These are phyloP conservation scores for Jatropha podagrica DNA, from an alignment of 441 rosid species.

Conservation along the genomic window DNA sequence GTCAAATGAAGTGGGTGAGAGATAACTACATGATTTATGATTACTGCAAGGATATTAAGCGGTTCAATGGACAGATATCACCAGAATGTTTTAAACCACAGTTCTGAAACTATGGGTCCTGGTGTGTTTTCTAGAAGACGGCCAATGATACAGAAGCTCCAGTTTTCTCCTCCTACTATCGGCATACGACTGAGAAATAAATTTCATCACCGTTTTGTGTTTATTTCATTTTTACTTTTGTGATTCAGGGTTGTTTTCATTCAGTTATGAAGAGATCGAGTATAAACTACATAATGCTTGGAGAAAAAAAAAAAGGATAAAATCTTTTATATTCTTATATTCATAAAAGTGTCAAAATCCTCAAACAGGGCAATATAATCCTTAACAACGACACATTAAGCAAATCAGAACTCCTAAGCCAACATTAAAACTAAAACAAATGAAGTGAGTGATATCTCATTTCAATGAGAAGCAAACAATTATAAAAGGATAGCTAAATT, in stretches of 20 bases:
- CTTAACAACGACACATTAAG: background rate
- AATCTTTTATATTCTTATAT: background rate
- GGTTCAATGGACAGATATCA: constrained; percentile 62
- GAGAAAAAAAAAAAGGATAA: background rate
- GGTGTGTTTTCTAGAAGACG: background rate
- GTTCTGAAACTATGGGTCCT: constrained; percentile 29
- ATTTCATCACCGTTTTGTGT: background rate
- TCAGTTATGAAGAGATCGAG: background rate
- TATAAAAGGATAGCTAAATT: background rate
- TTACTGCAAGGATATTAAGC: constrained; percentile 62
- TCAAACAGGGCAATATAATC: background rate
- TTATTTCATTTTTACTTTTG: background rate
- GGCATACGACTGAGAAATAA: background rate
- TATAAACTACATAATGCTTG: background rate
- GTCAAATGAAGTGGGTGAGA: constrained; percentile 53
- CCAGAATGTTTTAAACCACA: constrained; percentile 52
- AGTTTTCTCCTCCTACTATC: background rate
- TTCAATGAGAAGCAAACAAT: background rate
- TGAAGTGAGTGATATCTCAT: background rate
- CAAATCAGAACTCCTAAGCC: background rate
- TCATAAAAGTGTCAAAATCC: background rate
- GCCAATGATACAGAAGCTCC: background rate
- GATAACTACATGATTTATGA: constrained; percentile 67
- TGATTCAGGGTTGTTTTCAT: background rate
- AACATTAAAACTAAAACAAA: background rate